These are phyloP conservation scores for Thymus quinquecostatus DNA, from an alignment of 257 asterid genomes.

Conservation along the genomic window DNA sequence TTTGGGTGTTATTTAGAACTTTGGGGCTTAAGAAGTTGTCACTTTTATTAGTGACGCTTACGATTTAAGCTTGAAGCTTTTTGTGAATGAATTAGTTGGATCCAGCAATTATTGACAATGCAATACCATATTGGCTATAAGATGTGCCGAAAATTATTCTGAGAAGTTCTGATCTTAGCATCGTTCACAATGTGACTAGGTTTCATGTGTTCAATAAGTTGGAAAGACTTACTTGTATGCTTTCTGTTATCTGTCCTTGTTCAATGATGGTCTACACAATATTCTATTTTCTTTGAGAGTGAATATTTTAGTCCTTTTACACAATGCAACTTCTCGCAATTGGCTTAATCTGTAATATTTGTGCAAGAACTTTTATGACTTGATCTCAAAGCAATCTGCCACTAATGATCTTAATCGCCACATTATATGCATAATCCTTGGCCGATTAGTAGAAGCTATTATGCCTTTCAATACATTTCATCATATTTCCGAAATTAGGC, in stretches of 20 bases:
- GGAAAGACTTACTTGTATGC: neutral
- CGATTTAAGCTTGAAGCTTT: conserved; percentile 28
- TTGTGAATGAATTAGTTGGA: conserved; percentile 37
- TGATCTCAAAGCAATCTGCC: neutral
- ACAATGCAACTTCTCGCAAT: conserved; percentile 6
- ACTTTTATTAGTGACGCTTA: conserved; percentile 28
- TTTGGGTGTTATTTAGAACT: conserved; percentile 29
- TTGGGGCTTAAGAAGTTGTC: conserved; percentile 27
- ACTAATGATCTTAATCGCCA: neutral
- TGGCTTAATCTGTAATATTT: conserved; percentile 3
- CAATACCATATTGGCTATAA: conserved; percentile 16
- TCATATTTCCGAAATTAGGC: neutral
- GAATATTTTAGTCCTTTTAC: neutral
- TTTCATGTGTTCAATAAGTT: conserved; percentile 29
- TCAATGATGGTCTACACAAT: neutral
- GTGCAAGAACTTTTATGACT: neutral
- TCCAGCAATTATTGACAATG: conserved; percentile 24
- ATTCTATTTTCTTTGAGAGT: neutral
- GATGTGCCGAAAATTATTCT: neutral
- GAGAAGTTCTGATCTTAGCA: conserved; percentile 23
- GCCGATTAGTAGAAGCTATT: neutral
- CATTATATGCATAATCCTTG: neutral
- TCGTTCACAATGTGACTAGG: conserved; percentile 26
- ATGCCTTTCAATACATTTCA: neutral
- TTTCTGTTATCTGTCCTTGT: neutral